A percentile compares a stretch with the other conserved stretches of the same genome.
Conservation (phyloP, 179 eudicot species). For the Pouteria campechiana region DNA sequence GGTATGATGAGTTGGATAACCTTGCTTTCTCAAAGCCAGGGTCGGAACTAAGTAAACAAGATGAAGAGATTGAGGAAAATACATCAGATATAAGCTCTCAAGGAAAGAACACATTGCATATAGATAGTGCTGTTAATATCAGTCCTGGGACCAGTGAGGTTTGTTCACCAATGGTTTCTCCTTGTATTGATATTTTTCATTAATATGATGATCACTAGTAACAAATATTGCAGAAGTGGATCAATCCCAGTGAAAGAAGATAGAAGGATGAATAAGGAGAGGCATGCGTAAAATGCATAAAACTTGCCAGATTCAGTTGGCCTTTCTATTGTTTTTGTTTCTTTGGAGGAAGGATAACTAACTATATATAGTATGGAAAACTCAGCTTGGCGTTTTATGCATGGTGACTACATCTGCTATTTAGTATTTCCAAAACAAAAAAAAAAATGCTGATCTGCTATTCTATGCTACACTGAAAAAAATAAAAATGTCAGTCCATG, state of each 20-base stretch:
- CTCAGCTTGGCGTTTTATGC: too few species aligned
- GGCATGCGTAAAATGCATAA: not conserved
- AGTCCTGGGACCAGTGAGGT: constrained; percentile 95
- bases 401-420: too few species aligned
- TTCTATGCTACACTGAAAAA: too few species aligned
- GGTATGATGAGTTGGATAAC: constrained; percentile 83
- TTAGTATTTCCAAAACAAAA: too few species aligned
- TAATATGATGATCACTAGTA: not conserved
- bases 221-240: not conserved
- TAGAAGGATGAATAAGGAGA: too few species aligned
- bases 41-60: constrained; percentile 22
- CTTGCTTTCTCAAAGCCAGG: constrained; percentile 35
- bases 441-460: too few species aligned
- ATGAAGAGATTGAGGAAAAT: too few species aligned
- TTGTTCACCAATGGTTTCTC: too few species aligned
- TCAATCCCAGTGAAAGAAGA: not conserved
- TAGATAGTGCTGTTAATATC: constrained; percentile 52
- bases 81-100: constrained; percentile 8
- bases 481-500: too few species aligned
- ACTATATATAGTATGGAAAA: too few species aligned
- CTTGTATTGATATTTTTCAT: not conserved
- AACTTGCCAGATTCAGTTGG: not conserved
- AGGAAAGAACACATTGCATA: constrained; percentile 37
- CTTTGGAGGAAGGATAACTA: too few species aligned
- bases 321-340: too few species aligned